A percentile compares a stretch with the other conserved stretches of the same genome.
Evolutionary conservation across 306 rosid genomes (phyloP).

Genomic region (Prunus davidiana): DNA sequence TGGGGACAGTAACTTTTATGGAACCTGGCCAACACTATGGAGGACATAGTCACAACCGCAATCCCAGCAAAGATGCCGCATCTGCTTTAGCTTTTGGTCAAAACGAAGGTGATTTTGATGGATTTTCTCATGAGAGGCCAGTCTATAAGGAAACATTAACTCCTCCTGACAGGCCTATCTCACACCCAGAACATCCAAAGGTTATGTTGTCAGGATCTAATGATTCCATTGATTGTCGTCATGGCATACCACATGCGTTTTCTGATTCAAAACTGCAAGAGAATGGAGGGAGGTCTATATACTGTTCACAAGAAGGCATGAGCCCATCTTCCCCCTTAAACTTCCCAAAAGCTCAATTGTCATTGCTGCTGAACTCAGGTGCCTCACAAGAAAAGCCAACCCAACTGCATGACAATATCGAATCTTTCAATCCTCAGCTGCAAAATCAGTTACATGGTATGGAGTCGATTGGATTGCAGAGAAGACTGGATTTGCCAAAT

Average conservation of each 20-base stretch:
- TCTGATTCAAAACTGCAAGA: slow-evolving; percentile 69
- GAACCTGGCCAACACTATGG: slow-evolving; percentile 28
- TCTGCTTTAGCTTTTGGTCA: slow-evolving; percentile 25
- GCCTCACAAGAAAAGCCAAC: slow-evolving; percentile 33
- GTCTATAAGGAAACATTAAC: slow-evolving; percentile 32
- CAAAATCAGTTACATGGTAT: slow-evolving; percentile 34
- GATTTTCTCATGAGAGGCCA: slow-evolving; percentile 31
- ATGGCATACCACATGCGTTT: slow-evolving; percentile 54
- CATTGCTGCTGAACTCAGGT: slow-evolving; percentile 36
- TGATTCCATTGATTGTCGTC: slow-evolving; percentile 28
- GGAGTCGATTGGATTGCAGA: slow-evolving; percentile 38
- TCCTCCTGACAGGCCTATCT: slow-evolving; percentile 36
- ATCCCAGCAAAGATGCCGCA: slow-evolving; percentile 21
- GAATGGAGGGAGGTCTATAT: slow-evolving; percentile 50
- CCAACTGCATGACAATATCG: slow-evolving; percentile 32
- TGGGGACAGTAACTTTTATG: slow-evolving; percentile 28
- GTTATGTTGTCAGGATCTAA: slow-evolving; percentile 32
- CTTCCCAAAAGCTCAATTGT: slow-evolving; percentile 39
- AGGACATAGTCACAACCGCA: slow-evolving; percentile 28
- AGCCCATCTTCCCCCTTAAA: slow-evolving; percentile 42
- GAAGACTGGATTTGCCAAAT: slow-evolving; percentile 33
- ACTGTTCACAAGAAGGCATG: slow-evolving; percentile 51
- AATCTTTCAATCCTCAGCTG: slow-evolving; percentile 31
- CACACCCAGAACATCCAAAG: slow-evolving; percentile 30
- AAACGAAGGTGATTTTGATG: slow-evolving; percentile 30